Percentiles rank a stretch among this genome's conserved stretches.
phyloP scores from a whole-genome alignment of 2,329 filamentous ascomycete genomes.

The Ascochyta viciae-villosae region DNA sequence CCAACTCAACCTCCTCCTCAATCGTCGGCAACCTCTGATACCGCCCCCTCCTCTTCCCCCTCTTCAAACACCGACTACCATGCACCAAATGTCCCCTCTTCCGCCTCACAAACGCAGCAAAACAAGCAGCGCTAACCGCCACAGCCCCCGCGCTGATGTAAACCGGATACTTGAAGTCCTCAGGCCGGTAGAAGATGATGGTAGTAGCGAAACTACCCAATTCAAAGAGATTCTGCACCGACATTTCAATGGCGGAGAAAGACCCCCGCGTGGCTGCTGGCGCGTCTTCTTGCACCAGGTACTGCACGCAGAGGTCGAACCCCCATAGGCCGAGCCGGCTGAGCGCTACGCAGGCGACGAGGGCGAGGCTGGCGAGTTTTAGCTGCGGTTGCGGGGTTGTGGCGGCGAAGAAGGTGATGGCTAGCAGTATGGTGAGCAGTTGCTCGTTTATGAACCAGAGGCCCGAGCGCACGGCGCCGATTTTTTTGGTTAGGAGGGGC shows the following conservation, averaged over 20 bases:
- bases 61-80: constrained; percentile 29
- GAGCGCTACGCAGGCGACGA: constrained; percentile 50
- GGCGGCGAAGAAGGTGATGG: constrained; percentile 40
- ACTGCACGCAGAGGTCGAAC: constrained; percentile 57
- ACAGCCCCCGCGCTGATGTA: constrained; percentile 65
- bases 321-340: constrained; percentile 57
- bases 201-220: constrained; percentile 71
- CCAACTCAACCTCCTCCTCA: constrained; percentile 24
- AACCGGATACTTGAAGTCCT: constrained; percentile 70
- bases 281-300: constrained; percentile 56
- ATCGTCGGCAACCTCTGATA: constrained; percentile 34
- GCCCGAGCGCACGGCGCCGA: constrained; percentile 65
- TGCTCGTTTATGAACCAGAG: constrained; percentile 77
- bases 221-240: constrained; percentile 74
- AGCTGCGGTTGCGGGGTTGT: constrained; percentile 17
- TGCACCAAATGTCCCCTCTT: constrained; percentile 62
- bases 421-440: constrained; percentile 59
- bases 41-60: constrained; percentile 19
- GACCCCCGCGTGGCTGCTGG: constrained; percentile 59
- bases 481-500: constrained; percentile 60
- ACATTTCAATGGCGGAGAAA: constrained; percentile 73
- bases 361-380: constrained; percentile 34
- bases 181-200: constrained; percentile 67
- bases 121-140: constrained; percentile 57
- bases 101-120: constrained; percentile 63